Base-by-base conservation (phyloP, 345 rosid species). In the Bretschneidera sinensis region DNA sequence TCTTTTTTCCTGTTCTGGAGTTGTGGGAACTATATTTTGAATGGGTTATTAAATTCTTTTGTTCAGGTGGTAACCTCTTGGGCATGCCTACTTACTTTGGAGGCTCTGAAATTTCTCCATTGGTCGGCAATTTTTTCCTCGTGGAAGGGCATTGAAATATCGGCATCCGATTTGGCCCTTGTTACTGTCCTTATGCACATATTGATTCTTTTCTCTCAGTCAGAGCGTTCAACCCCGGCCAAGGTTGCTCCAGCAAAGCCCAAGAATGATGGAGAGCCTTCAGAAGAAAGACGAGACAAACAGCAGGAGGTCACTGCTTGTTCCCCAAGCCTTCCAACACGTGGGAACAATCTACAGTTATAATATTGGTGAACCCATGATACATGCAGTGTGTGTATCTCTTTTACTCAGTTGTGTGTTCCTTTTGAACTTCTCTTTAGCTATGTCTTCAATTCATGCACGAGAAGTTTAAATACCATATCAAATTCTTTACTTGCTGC, bases 141-240 rank as follows among this genome's bases (percentile, higher is more conserved):
- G 0, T 83, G 89, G 92, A 79, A 79, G 79, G 84, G 84, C 28
- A 61, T 83, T 55, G 72, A 73, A 33, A 53, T 79, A 23, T 69
- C 84, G n/a, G 75, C 59, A 1, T 33, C 69, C 15, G 58, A 75
- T 15, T 69, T 86, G 70, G 82, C 60, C 21, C 25, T 83, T 21
- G 72, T 81, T 24, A 80, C 84, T 0, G 22, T 81, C 54, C 73
- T n/a, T n/a, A n/a, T n/a, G n/a, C n/a, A n/a, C n/a, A n/a, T n/a
- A n/a, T n/a, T n/a, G n/a, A n/a, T n/a, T n/a, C n/a, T n/a, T n/a
- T n/a, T n/a, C n/a, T n/a, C n/a, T n/a, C n/a, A n/a, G n/a, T n/a
- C n/a, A n/a, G n/a, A n/a, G n/a, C n/a, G n/a, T n/a, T n/a, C n/a
- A n/a, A n/a, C n/a, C n/a, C n/a, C n/a, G n/a, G n/a, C 84, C 21